phyloP scores from a whole-genome alignment of 306 rosid species.

The Rosa rugosa region DNA sequence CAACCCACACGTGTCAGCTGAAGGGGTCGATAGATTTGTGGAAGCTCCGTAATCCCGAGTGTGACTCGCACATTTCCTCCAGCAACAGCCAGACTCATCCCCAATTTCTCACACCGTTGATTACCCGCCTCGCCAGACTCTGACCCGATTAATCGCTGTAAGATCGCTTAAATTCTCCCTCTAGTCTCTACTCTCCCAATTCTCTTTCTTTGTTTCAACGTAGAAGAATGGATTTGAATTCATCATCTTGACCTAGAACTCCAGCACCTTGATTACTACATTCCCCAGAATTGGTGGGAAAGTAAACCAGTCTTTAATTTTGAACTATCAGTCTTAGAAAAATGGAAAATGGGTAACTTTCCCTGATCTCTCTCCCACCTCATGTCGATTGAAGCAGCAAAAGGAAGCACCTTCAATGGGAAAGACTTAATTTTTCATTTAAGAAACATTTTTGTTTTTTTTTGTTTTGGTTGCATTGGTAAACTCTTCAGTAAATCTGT shows the following conservation, averaged over 20 bases:
- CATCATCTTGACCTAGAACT: slow-evolving; percentile 9
- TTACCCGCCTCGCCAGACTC: slow-evolving; percentile 21
- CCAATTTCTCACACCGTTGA: slow-evolving; percentile 22
- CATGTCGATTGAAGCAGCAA: not conserved
- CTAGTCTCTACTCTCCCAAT: not conserved
- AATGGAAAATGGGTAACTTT: no score
- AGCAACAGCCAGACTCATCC: slow-evolving; percentile 12
- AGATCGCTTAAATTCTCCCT: slow-evolving; percentile 19
- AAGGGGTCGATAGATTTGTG: slow-evolving; percentile 23
- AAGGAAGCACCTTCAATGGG: not conserved
- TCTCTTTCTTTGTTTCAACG: not conserved
- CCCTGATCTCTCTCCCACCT: no score
- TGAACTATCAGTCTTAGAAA: not conserved
- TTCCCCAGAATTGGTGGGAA: slow-evolving; percentile 1
- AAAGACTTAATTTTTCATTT: not conserved
- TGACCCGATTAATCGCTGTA: slow-evolving; percentile 30
- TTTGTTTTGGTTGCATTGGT: no score
- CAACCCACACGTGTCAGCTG: slow-evolving; percentile 33
- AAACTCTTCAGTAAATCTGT: no score
- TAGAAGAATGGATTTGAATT: not conserved
- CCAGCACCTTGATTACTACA: not conserved
- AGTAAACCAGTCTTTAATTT: not conserved
- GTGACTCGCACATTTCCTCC: slow-evolving; percentile 31
- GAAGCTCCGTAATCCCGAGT: slow-evolving; percentile 28
- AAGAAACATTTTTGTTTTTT: not conserved